phyloP scores from a whole-genome alignment of 2,329 filamentous ascomycete species.

The Cladophialophora bantiana region DNA sequence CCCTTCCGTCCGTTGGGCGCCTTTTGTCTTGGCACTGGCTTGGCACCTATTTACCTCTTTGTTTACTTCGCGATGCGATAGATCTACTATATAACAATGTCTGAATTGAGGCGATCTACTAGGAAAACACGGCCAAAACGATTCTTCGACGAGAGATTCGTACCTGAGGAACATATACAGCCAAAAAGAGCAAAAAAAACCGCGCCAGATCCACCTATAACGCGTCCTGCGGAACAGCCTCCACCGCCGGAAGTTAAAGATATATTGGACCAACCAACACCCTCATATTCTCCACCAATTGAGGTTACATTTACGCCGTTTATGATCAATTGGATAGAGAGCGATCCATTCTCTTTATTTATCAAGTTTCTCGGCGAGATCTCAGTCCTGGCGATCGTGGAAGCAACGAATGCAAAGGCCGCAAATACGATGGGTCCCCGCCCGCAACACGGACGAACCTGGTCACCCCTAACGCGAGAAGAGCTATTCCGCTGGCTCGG shows the following conservation, averaged over 20 bases:
- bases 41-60: constrained; percentile 1
- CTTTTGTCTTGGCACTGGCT: neutral
- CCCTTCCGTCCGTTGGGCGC: neutral
- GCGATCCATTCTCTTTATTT: constrained; percentile 7
- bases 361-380: constrained; percentile 3
- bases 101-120: neutral
- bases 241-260: neutral
- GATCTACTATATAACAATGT: neutral
- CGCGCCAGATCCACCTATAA: neutral
- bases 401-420: constrained; percentile 6
- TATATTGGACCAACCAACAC: neutral
- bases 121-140: constrained; percentile 1
- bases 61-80: neutral
- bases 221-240: constrained; percentile 5
- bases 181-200: constrained; percentile 7
- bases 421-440: neutral
- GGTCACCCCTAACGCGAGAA: neutral
- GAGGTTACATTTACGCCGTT: neutral
- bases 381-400: neutral
- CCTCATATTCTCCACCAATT: constrained; percentile 5
- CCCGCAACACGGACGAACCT: neutral
- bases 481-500: constrained; percentile 11
- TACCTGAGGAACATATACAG: neutral
- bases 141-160: neutral
- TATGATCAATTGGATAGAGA: neutral